A percentile compares a stretch with the other conserved stretches of the same genome.
Evolutionary conservation across 1,284 basidiomycete species (phyloP).

Genomic region (Melampsora occidentalis): DNA sequence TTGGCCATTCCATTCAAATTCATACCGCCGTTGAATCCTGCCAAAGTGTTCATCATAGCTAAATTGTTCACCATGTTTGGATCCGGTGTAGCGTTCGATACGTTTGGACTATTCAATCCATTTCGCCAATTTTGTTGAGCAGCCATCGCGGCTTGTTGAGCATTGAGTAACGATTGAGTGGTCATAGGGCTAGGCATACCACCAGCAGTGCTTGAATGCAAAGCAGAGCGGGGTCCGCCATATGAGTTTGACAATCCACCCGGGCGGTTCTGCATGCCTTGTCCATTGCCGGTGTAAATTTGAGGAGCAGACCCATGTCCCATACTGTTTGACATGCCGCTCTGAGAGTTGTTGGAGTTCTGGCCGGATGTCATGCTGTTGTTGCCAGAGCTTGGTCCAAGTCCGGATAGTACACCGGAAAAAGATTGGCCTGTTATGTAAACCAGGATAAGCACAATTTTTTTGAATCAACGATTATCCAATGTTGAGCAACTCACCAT

Average conservation of each 20-base stretch:
- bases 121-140: conserved; percentile 52
- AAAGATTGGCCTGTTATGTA: conserved; percentile 1
- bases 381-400: background rate
- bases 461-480: no score
- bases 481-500: background rate
- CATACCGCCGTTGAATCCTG: conserved; percentile 30
- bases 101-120: conserved; percentile 45
- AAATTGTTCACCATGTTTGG: conserved; percentile 25
- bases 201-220: conserved; percentile 7
- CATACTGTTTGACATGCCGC: background rate
- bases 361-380: conserved; percentile 1
- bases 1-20: conserved; percentile 26
- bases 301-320: background rate
- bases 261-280: background rate
- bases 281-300: background rate
- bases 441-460: background rate
- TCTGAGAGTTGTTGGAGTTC: conserved; percentile 1
- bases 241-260: background rate
- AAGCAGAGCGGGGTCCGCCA: conserved; percentile 24
- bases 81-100: conserved; percentile 2
- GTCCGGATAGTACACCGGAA: conserved; percentile 35
- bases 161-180: conserved; percentile 44
- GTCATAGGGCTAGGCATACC: conserved; percentile 43
- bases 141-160: conserved; percentile 49
- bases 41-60: conserved; percentile 36